Evolutionary conservation across 2,329 filamentous ascomycete genomes (phyloP).

Genomic region (Trichoderma endophyticum): DNA sequence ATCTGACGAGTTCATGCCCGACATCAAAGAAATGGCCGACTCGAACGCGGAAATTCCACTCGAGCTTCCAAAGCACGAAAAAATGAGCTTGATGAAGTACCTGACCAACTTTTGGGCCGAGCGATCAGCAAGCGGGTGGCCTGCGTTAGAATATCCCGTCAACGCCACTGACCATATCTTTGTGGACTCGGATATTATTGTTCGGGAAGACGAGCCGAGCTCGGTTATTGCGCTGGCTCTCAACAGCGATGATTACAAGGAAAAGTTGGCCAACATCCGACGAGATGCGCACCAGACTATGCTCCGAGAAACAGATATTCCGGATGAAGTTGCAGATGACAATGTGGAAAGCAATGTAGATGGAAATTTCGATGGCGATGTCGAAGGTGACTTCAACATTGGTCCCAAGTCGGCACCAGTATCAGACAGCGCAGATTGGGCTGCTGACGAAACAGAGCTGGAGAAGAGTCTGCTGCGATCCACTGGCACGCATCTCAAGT

Average conservation of each 20-base stretch:
- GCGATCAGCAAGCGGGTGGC: conserved; percentile 92
- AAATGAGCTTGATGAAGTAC: conserved; percentile 90
- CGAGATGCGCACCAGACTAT: conserved; percentile 44
- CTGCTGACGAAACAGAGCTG: conserved; percentile 65
- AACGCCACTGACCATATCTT: conserved; percentile 90
- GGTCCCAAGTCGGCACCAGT: conserved; percentile 31
- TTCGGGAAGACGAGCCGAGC: conserved; percentile 94
- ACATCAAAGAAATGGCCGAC: conserved; percentile 60
- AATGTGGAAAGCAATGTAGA: conserved; percentile 43
- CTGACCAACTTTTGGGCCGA: conserved; percentile 98
- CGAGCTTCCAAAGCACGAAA: conserved; percentile 88
- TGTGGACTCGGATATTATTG: conserved; percentile 93
- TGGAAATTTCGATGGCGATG: conserved; percentile 36
- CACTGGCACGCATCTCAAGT: conserved; percentile 91
- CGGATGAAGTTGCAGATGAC: conserved; percentile 16
- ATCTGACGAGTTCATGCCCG: conserved; percentile 64
- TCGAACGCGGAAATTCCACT: conserved; percentile 60
- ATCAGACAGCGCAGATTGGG: conserved; percentile 38
- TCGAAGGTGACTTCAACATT: conserved; percentile 28
- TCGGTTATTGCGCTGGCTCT: conserved; percentile 93
- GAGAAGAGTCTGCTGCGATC: conserved; percentile 81
- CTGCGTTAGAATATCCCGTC: conserved; percentile 86
- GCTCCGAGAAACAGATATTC: conserved; percentile 36
- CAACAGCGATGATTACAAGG: conserved; percentile 80
- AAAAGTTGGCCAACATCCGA: conserved; percentile 70